Percentiles rank a stretch among this genome's conserved stretches.
These are phyloP conservation scores for Auriscalpium microsporum DNA, from an alignment of 768 basidiomycete species.

Conservation along the genomic window DNA sequence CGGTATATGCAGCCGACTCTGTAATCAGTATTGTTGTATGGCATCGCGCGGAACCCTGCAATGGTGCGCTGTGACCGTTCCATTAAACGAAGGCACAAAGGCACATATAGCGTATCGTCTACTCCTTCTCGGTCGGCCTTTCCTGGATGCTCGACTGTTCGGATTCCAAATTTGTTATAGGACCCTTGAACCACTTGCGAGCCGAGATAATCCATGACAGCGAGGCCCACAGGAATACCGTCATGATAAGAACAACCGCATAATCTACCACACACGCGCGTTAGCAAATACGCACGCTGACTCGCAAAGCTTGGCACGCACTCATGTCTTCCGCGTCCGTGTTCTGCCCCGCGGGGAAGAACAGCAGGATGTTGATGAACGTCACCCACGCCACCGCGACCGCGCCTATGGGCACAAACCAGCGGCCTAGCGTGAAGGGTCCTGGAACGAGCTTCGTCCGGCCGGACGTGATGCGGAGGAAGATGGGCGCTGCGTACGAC, in stretches of 20 bases:
- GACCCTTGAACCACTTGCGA: constrained; percentile 63
- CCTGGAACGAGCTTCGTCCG: constrained; percentile 49
- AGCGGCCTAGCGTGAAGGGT: constrained; percentile 51
- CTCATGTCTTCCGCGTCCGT: constrained; percentile 9
- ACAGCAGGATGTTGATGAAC: constrained; percentile 50
- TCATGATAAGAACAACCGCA: constrained; percentile 55
- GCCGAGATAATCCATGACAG: constrained; percentile 61
- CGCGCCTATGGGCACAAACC: constrained; percentile 50
- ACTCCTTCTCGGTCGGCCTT: neutral
- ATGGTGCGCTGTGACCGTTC: too few relatives aligned
- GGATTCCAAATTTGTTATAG: constrained; percentile 35
- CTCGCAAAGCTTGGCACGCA: constrained; percentile 4
- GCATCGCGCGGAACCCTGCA: too few relatives aligned
- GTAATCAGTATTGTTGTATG: too few relatives aligned
- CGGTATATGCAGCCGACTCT: too few relatives aligned
- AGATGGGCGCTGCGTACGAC: constrained; percentile 59
- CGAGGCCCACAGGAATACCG: constrained; percentile 57
- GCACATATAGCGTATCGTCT: neutral
- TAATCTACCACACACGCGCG: constrained; percentile 39
- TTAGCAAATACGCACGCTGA: neutral
- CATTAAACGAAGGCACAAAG: too few relatives aligned
- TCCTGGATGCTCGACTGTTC: constrained; percentile 1
- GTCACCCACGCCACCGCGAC: constrained; percentile 59
- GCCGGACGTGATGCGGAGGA: constrained; percentile 64
- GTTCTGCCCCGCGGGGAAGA: constrained; percentile 30